Conservation (phyloP, 2,329 filamentous ascomycete species). For the Aspergillus felis region DNA sequence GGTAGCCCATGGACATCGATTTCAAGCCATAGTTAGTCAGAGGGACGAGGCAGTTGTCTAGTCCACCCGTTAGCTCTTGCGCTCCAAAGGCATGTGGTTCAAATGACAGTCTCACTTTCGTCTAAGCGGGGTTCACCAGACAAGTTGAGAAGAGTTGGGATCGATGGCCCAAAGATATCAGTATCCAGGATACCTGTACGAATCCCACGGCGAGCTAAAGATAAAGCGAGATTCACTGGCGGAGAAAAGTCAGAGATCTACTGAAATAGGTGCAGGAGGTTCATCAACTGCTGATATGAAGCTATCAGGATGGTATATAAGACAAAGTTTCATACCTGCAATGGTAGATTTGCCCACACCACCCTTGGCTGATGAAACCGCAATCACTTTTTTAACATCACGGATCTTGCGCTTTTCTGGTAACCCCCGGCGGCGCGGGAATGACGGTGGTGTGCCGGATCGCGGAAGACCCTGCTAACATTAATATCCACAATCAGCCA, state of each 20-base stretch:
- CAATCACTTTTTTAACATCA: constrained; percentile 85
- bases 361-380: constrained; percentile 95
- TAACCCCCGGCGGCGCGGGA: constrained; percentile 73
- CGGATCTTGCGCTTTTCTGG: constrained; percentile 76
- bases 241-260: constrained; percentile 1
- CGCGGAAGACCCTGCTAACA: constrained; percentile 72
- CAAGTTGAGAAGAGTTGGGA: constrained; percentile 84
- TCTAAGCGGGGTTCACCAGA: constrained; percentile 74
- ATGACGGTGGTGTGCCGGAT: constrained; percentile 62
- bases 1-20: constrained; percentile 98
- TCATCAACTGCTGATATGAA: not conserved
- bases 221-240: constrained; percentile 74
- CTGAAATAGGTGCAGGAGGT: not conserved
- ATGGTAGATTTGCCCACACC: constrained; percentile 98
- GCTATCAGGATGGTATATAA: not conserved
- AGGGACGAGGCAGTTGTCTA: constrained; percentile 64
- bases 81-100: not conserved
- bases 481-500: not conserved
- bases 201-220: constrained; percentile 77
- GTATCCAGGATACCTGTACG: constrained; percentile 87
- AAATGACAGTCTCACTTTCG: constrained; percentile 51
- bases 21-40: constrained; percentile 93
- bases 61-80: not conserved
- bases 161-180: constrained; percentile 93
- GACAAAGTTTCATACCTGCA: constrained; percentile 54